Evolutionary conservation across 2,329 filamentous ascomycete species (phyloP).

Genomic region (Lasiodiplodia sp.): DNA sequence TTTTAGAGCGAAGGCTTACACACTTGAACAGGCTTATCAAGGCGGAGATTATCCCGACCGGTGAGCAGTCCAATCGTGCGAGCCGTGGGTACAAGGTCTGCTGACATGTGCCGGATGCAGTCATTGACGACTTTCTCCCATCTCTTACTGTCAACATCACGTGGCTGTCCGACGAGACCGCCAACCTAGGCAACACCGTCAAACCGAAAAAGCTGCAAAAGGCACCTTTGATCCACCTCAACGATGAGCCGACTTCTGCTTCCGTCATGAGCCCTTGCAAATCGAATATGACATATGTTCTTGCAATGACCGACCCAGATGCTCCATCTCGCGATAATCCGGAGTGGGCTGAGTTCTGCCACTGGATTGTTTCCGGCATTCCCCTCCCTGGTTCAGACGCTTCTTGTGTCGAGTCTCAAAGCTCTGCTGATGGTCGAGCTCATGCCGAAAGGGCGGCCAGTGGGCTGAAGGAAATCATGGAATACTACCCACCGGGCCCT

Average conservation of each 20-base stretch:
- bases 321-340: conserved; percentile 62
- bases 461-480: conserved; percentile 49
- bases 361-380: conserved; percentile 58
- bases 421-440: not conserved
- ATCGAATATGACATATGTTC: conserved; percentile 51
- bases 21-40: conserved; percentile 42
- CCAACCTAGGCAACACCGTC: conserved; percentile 61
- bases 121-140: conserved; percentile 67
- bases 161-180: conserved; percentile 55
- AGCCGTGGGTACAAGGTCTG: no score
- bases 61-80: conserved; percentile 33
- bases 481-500: conserved; percentile 62
- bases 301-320: conserved; percentile 65
- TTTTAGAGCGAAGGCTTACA: not conserved
- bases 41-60: conserved; percentile 51
- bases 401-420: conserved; percentile 6
- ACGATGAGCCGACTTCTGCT: conserved; percentile 39
- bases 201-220: conserved; percentile 49
- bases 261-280: conserved; percentile 33
- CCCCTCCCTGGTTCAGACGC: conserved; percentile 33
- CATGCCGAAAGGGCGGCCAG: not conserved
- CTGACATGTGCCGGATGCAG: conserved; percentile 41
- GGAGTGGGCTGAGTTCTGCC: conserved; percentile 65
- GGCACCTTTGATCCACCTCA: conserved; percentile 50
- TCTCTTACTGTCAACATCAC: conserved; percentile 58